phyloP scores from a whole-genome alignment of 2,329 filamentous ascomycete species.

The Fusarium scirpi region DNA sequence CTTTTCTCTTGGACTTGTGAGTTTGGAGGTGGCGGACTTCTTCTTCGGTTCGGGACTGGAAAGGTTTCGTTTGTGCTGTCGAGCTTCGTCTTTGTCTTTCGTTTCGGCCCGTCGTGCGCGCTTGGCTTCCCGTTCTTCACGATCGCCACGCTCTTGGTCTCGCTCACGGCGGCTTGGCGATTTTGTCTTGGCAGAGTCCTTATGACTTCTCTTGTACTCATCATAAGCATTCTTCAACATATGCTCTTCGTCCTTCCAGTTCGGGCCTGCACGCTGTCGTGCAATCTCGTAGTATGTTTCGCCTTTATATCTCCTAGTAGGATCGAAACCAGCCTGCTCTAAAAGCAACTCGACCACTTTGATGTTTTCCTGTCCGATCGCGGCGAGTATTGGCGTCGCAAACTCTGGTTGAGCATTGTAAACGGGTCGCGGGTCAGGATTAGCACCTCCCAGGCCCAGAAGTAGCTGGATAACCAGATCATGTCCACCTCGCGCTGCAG shows the following conservation, averaged over 20 bases:
- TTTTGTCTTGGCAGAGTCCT: constrained; percentile 61
- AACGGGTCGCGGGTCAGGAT: constrained; percentile 77
- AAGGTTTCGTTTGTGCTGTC: constrained; percentile 59
- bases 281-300: constrained; percentile 91
- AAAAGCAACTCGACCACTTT: constrained; percentile 86
- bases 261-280: constrained; percentile 82
- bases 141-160: constrained; percentile 52
- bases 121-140: constrained; percentile 60
- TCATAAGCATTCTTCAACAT: constrained; percentile 82
- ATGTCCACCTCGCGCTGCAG: constrained; percentile 91
- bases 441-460: constrained; percentile 73
- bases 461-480: constrained; percentile 86
- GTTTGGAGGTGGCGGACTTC: constrained; percentile 53
- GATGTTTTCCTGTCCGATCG: constrained; percentile 89
- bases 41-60: constrained; percentile 64
- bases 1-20: constrained; percentile 63
- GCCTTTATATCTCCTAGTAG: constrained; percentile 80
- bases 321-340: constrained; percentile 82
- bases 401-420: constrained; percentile 72
- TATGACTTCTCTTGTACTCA: constrained; percentile 67
- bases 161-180: constrained; percentile 62
- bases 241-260: constrained; percentile 89
- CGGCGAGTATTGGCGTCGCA: constrained; percentile 92
- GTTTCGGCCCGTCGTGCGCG: constrained; percentile 58
- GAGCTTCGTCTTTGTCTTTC: constrained; percentile 60